Evolutionary conservation across 495 filamentous ascomycete genomes (phyloP).

Genomic region (Podospora pseudocomata): DNA sequence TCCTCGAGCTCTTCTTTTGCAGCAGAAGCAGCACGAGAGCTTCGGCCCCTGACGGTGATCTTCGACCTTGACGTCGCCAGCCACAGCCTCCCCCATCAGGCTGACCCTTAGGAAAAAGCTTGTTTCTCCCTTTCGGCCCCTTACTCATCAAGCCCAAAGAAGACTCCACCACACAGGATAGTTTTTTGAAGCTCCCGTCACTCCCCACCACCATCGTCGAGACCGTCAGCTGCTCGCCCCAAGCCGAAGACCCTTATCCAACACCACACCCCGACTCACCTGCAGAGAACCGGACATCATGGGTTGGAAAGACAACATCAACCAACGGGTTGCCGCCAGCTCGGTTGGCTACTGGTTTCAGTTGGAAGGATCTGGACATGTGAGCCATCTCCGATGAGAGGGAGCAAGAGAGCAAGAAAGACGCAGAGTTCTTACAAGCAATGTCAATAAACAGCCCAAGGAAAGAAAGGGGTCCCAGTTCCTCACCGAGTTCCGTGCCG

Average conservation of each 20-base stretch:
- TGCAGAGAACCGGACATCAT: constrained; percentile 25
- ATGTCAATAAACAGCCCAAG: constrained; percentile 50
- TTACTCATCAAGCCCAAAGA: neutral
- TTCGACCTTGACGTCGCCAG: neutral
- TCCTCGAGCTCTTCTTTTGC: neutral
- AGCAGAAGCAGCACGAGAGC: constrained; percentile 5
- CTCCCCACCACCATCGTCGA: neutral
- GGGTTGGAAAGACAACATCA: constrained; percentile 51
- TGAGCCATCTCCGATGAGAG: constrained; percentile 37
- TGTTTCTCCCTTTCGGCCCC: neutral
- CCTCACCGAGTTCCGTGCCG: constrained; percentile 74
- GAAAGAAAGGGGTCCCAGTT: constrained; percentile 73
- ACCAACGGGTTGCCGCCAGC: constrained; percentile 53
- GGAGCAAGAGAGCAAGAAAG: neutral
- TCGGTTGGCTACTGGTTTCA: constrained; percentile 69
- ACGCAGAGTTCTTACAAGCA: neutral
- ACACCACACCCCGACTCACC: neutral
- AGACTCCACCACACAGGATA: neutral
- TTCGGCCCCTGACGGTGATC: neutral
- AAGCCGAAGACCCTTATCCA: neutral
- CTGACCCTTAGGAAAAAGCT: neutral
- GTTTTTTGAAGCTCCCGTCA: neutral
- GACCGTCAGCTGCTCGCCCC: neutral
- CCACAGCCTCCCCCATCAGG: neutral
- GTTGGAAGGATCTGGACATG: constrained; percentile 70